Conservation (phyloP, 345 rosid genomes). For the Boechera retrofracta region DNA sequence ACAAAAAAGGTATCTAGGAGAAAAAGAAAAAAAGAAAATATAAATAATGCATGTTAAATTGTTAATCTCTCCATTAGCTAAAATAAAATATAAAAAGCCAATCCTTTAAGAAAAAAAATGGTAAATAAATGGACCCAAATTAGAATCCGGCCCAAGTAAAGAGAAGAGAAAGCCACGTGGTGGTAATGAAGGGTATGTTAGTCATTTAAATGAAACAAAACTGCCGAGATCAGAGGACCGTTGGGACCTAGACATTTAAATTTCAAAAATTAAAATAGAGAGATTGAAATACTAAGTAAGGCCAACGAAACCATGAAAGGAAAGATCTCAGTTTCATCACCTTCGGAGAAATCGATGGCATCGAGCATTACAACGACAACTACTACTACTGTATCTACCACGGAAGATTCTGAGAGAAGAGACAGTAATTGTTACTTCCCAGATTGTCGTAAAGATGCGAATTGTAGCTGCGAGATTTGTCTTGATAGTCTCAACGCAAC, state of each 20-base stretch:
- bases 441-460: slow-evolving; percentile 83
- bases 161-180: neutral
- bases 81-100: neutral
- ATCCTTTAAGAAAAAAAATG: neutral
- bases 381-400: slow-evolving; percentile 33
- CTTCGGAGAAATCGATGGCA: slow-evolving; percentile 52
- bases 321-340: slow-evolving; percentile 32
- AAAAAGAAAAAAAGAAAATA: no score
- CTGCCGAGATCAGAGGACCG: slow-evolving; percentile 39
- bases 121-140: neutral
- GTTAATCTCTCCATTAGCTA: no score
- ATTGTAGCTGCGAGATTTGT: slow-evolving; percentile 83
- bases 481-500: slow-evolving; percentile 86
- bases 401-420: slow-evolving; percentile 39
- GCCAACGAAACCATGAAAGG: slow-evolving; percentile 27
- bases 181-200: neutral
- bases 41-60: no score
- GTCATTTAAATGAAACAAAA: neutral
- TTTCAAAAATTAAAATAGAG: slow-evolving; percentile 26
- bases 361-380: slow-evolving; percentile 50
- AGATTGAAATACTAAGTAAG: neutral
- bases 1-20: no score
- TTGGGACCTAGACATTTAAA: slow-evolving; percentile 38
- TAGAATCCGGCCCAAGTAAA: neutral
- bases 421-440: slow-evolving; percentile 84